These are phyloP conservation scores for Kodamaea anthophila DNA, from an alignment of 1,139 yeast species.

Conservation along the genomic window DNA sequence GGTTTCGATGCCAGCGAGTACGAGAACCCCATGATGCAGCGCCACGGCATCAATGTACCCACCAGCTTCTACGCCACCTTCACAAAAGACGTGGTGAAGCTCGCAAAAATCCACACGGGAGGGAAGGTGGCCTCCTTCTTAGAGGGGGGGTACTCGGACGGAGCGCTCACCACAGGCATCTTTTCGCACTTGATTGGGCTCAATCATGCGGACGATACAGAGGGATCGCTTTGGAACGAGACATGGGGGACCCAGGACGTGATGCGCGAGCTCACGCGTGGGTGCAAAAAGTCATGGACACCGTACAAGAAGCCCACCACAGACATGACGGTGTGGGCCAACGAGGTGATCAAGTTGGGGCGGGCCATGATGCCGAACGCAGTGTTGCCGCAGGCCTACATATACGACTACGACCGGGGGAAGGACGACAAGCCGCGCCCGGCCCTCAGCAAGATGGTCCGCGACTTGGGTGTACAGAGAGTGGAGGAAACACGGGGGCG, in stretches of 20 bases:
- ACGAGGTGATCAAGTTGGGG: conserved; percentile 61
- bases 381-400: conserved; percentile 34
- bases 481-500: conserved; percentile 15
- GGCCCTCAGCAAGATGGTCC: conserved; percentile 24
- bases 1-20: conserved; percentile 89
- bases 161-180: conserved; percentile 74
- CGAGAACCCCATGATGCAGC: conserved; percentile 78
- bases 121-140: conserved; percentile 66
- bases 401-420: conserved; percentile 24
- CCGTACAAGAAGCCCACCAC: conserved; percentile 46
- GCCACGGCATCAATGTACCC: conserved; percentile 81
- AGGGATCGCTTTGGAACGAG: conserved; percentile 51
- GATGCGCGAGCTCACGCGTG: conserved; percentile 61
- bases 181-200: conserved; percentile 73
- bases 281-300: conserved; percentile 64
- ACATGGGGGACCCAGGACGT: conserved; percentile 61
- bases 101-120: conserved; percentile 55
- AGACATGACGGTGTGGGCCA: conserved; percentile 56
- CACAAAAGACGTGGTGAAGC: conserved; percentile 62
- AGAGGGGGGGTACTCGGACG: conserved; percentile 88
- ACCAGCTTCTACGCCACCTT: conserved; percentile 72
- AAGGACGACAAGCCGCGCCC: conserved; percentile 8
- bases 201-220: conserved; percentile 37
- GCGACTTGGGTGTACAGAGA: conserved; percentile 18
- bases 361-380: conserved; percentile 63